Conservation (phyloP, 129 eudicot species). For the Helianthus tuberosus region DNA sequence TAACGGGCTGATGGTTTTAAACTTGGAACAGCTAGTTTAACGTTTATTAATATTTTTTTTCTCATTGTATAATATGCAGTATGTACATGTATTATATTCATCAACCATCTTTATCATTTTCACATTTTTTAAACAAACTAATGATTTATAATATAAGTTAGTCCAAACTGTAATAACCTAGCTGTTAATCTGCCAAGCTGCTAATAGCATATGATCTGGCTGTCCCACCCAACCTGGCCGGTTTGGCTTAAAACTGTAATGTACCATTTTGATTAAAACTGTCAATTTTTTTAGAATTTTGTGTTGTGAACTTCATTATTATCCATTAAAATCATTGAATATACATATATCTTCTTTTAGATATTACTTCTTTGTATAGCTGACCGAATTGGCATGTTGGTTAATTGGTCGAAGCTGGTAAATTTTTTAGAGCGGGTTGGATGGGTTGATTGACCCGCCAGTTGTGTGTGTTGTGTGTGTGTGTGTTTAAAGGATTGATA, state of each 20-base stretch:
- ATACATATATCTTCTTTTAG: no score
- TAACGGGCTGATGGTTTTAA: neutral
- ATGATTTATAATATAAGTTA: neutral
- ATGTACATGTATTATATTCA: neutral
- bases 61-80: neutral
- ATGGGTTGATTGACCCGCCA: neutral
- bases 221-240: neutral
- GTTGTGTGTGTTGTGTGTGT: neutral
- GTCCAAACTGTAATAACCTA: neutral
- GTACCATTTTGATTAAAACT: no score
- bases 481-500: neutral
- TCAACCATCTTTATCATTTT: neutral
- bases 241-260: neutral
- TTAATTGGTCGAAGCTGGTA: neutral
- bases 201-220: neutral
- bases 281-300: no score
- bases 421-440: neutral
- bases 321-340: no score
- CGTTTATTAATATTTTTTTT: neutral
- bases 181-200: neutral
- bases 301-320: no score
- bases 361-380: neutral
- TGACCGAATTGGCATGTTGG: neutral
- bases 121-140: neutral
- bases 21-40: neutral